Conservation (phyloP, 306 rosid species). For the Psophocarpus tetragonolobus region DNA sequence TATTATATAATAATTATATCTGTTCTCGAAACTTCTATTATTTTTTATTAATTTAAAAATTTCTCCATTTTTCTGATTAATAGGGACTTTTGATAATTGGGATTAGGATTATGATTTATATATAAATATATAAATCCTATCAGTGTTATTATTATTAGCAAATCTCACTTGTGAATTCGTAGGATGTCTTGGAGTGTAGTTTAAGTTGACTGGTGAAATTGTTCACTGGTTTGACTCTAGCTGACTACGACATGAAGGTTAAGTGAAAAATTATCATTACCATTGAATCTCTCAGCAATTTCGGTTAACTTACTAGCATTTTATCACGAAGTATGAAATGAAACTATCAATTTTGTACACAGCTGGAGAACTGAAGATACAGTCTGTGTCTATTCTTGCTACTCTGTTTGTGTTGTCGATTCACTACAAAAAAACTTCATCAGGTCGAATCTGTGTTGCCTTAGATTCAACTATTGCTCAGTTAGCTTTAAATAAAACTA, state of each 20-base stretch:
- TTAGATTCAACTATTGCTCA: background rate
- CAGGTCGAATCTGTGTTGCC: constrained; percentile 8
- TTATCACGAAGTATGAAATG: background rate
- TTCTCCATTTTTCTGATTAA: constrained; percentile 7
- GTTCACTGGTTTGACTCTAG: constrained; percentile 27
- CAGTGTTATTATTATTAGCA: constrained; percentile 10
- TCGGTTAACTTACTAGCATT: constrained; percentile 16
- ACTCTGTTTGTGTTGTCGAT: constrained; percentile 1
- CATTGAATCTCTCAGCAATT: constrained; percentile 2
- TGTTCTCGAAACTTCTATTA: background rate
- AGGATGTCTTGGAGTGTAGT: constrained; percentile 9
- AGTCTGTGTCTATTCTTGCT: background rate
- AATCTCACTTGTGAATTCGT: background rate
- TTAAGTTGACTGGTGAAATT: constrained; percentile 2
- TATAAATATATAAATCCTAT: background rate
- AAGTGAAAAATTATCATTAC: background rate
- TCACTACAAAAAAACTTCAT: constrained; percentile 19
- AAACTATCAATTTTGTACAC: background rate
- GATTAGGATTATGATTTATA: background rate
- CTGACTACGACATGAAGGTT: background rate
- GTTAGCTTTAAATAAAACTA: background rate
- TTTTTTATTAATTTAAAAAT: background rate
- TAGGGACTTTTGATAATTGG: background rate
- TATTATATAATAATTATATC: background rate
- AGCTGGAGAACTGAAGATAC: background rate